A percentile compares a stretch with the other conserved stretches of the same genome.
Conservation (phyloP, 2,329 filamentous ascomycete species). For the Tolypocladium paradoxum region DNA sequence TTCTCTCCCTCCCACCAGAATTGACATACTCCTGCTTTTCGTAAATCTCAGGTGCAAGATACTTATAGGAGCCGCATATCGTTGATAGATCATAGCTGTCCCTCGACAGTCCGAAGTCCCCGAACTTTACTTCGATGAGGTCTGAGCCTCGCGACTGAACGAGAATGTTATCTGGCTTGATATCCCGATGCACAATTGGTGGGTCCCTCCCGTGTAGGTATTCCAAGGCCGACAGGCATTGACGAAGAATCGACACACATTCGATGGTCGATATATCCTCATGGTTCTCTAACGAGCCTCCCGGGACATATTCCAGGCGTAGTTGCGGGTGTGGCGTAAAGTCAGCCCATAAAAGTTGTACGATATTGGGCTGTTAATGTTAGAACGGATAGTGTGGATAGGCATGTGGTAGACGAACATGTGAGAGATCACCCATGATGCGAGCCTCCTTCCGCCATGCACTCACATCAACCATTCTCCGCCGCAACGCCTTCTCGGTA, state of each 20-base stretch:
- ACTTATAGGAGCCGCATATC: slow-evolving; percentile 75
- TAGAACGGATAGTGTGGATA: neutral
- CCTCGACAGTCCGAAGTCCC: slow-evolving; percentile 89
- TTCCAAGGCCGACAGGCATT: slow-evolving; percentile 7
- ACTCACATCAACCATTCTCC: neutral
- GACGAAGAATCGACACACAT: slow-evolving; percentile 4
- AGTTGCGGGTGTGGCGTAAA: slow-evolving; percentile 1
- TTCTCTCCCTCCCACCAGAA: slow-evolving; percentile 4
- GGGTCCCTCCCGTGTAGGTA: slow-evolving; percentile 6
- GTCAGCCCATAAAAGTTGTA: neutral
- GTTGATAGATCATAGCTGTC: slow-evolving; percentile 90
- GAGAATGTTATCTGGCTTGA: slow-evolving; percentile 88
- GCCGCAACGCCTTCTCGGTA: neutral
- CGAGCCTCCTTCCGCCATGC: slow-evolving; percentile 9
- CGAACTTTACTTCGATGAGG: slow-evolving; percentile 70
- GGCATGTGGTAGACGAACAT: slow-evolving; percentile 5
- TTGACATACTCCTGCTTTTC: neutral
- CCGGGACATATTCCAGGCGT: slow-evolving; percentile 5
- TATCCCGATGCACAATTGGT: slow-evolving; percentile 77
- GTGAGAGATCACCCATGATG: slow-evolving; percentile 9
- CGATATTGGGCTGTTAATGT: slow-evolving; percentile 5
- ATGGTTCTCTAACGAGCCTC: slow-evolving; percentile 1
- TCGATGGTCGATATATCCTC: slow-evolving; percentile 4
- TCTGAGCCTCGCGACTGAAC: slow-evolving; percentile 59
- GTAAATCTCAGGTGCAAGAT: slow-evolving; percentile 77